Evolutionary conservation across 108 stramenopile genomes (phyloP).

Genomic region (Parietichytrium sp.): DNA sequence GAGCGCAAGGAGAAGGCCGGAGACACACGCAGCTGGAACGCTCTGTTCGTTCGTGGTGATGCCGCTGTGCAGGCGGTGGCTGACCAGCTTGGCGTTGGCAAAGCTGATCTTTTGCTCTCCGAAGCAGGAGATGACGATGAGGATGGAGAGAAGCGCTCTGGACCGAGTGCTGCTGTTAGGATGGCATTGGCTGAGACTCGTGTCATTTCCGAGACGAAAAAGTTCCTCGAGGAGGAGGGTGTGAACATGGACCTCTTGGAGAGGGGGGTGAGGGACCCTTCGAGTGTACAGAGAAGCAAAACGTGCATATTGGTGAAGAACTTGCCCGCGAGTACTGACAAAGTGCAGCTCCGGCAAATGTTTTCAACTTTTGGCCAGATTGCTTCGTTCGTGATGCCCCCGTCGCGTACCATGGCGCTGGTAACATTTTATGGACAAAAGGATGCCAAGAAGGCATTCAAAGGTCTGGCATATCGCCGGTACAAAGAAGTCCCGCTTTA

Average conservation of each 20-base stretch:
- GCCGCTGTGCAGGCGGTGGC: conserved; percentile 90
- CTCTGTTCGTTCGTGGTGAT: conserved; percentile 88
- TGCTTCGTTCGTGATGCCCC: conserved; percentile 73
- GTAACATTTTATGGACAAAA: conserved; percentile 80
- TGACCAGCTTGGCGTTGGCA: conserved; percentile 75
- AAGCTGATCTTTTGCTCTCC: conserved; percentile 85
- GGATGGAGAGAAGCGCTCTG: background rate
- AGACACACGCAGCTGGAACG: conserved; percentile 78
- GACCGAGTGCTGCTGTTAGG: conserved; percentile 76
- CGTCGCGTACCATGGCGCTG: conserved; percentile 79
- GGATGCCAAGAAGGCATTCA: conserved; percentile 81
- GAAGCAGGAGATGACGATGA: conserved; percentile 82
- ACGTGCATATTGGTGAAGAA: conserved; percentile 91
- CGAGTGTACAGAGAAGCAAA: conserved; percentile 66
- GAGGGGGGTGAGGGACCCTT: conserved; percentile 40
- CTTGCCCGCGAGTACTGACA: conserved; percentile 78
- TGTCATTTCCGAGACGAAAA: conserved; percentile 84
- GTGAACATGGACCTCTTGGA: conserved; percentile 80
- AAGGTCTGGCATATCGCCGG: conserved; percentile 78
- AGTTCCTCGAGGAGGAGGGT: conserved; percentile 81
- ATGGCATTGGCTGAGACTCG: conserved; percentile 92
- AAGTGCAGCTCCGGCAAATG: conserved; percentile 78
- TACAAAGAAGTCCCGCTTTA: conserved; percentile 94
- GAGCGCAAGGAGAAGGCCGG: conserved; percentile 76
- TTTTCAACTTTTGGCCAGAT: conserved; percentile 73